Base-by-base conservation (phyloP, 2,329 filamentous ascomycete species). In the Clonostachys chloroleuca region DNA sequence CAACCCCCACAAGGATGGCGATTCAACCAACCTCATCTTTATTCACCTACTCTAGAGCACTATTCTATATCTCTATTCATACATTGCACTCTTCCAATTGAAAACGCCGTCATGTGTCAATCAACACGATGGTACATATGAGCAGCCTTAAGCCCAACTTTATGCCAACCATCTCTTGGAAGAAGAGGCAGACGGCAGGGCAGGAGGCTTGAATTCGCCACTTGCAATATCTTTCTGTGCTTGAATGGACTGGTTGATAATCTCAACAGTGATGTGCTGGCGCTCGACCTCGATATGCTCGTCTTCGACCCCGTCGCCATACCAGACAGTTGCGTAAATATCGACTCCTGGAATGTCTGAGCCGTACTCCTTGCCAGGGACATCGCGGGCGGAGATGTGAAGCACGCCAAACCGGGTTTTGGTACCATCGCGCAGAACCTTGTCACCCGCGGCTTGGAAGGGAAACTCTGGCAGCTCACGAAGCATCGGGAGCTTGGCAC, bases 401-500 rank as follows among this genome's bases (percentile, higher is more conserved):
- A 57, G 49, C 16, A 57, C 49, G 39, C 55, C 55, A 47, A 57
- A 56, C 13, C 43, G 49, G 13, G 55, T 54, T 30, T 42, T 20
- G 7, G n/a, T 16, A 13, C 46, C 48, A 37, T 57, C 55, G 3
- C 46, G 44, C 5, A 57, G 42, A 4, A 48, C 50, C 51, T 57
- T 57, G 49, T 54, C 50, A 13, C 55, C 55, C 13, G 58, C 56
- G 35, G 56, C 50, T 51, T 61, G 57, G 42, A 60, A 42, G 12
- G 50, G 51, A 17, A 57, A 61, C 20, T 60, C 56, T 5, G 53
- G 48, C 20, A 60, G 47, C 4, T 34, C 42, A 7, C 53, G 52
- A 5, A 70, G 53, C 41, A 68, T 61, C 1, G 60, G 56, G 44
- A 67, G 56, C 43, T 58, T 61, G 12, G 51, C 45, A 17, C 52